Base-by-base conservation (phyloP, 2,329 filamentous ascomycete genomes). In the Xylariaceae sp. region DNA sequence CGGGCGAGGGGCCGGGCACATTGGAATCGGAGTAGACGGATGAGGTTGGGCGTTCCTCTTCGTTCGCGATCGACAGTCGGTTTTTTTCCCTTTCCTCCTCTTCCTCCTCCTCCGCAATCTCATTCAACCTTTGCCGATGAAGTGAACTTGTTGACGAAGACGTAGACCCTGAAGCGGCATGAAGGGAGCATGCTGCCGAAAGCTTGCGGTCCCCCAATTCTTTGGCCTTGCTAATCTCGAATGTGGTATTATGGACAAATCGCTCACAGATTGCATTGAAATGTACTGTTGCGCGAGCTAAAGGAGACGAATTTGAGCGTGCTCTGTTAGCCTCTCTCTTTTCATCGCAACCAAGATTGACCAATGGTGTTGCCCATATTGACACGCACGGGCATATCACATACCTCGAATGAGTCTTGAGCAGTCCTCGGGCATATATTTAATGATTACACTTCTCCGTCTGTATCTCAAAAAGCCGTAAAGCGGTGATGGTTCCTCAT, bases 401-500 rank as follows among this genome's bases (percentile, higher is more conserved):
- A 63, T 73, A 96, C 94, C 94, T 88, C 96, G 89, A 50, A 99
- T 78, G 51, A 99, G 77, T 65, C 94, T 83, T 59, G 94, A 97
- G 61, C 92, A 92, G 55, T 86, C 89, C 56, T 95, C 89, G 1
- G 92, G 94, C 58, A 96, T 80, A 70, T 94, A 96, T 74, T 94
- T 96, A 70, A 99, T 81, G 56, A 99, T 74, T 46, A 97, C 88
- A 72, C 91, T 96, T 68, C 91, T 84, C 68, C 92, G 85, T 53
- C 92, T 81, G 71, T 96, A 97, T 64, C 89, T 85, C 63, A 99
- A 75, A 68, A 96, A 90, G 49, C 94, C 94, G 68, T 95, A 99
- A 45, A 99, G 76, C 19, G 94, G 94, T 58, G 90, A 94, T 51
- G 83, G 81, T 61, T 96, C 92, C 53, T 88, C 83, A 68, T 95